These are phyloP conservation scores for Exophiala xenobiotica DNA, from an alignment of 2,329 filamentous ascomycete genomes.

Conservation along the genomic window DNA sequence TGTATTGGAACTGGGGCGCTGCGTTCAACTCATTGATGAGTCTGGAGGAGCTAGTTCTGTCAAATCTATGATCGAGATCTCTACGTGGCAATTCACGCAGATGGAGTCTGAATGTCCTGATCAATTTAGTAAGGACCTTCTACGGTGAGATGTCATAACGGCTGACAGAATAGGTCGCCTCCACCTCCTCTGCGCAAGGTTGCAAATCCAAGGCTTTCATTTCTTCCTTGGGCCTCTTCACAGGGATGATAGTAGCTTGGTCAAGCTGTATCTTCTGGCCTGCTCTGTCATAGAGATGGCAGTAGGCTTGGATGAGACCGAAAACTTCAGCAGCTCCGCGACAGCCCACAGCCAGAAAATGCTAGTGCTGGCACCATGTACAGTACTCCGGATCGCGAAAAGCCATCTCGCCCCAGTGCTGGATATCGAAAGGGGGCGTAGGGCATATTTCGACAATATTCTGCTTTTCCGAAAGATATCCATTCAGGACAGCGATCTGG, in stretches of 20 bases:
- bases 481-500: slow-evolving; percentile 16
- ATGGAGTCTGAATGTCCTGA: slow-evolving; percentile 2
- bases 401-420: slow-evolving; percentile 6
- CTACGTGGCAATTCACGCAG: not conserved
- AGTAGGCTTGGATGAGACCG: slow-evolving; percentile 1
- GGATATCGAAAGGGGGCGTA: slow-evolving; percentile 14
- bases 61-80: slow-evolving; percentile 1
- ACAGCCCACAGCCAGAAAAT: slow-evolving; percentile 3
- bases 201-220: slow-evolving; percentile 10
- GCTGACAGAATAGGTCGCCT: slow-evolving; percentile 6
- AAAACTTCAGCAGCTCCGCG: not conserved
- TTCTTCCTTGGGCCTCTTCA: slow-evolving; percentile 1
- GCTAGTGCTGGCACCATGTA: slow-evolving; percentile 2
- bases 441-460: slow-evolving; percentile 19
- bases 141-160: not conserved
- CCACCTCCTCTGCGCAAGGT: not conserved
- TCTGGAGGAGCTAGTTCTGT: not conserved
- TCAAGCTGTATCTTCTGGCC: slow-evolving; percentile 4
- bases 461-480: slow-evolving; percentile 16
- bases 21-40: not conserved
- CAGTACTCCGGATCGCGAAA: slow-evolving; percentile 14
- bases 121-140: slow-evolving; percentile 1
- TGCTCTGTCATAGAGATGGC: slow-evolving; percentile 7
- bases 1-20: slow-evolving; percentile 4
- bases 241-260: slow-evolving; percentile 3